Conservation (phyloP, 805 yeast genomes). For the Wickerhamiella allomyrinae region DNA sequence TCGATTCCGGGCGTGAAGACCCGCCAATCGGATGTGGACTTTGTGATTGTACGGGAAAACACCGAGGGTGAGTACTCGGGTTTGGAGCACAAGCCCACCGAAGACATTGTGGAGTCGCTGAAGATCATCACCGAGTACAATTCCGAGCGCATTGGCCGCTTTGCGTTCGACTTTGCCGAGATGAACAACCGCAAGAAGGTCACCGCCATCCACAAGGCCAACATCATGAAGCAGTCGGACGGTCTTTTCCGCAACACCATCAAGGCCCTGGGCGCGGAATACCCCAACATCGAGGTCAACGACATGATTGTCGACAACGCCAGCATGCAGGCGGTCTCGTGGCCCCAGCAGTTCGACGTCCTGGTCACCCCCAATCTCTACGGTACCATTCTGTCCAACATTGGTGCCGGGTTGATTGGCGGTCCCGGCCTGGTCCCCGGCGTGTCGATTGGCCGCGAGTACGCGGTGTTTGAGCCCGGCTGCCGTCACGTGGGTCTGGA, state of each 20-base stretch:
- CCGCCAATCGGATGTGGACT: conserved; percentile 75
- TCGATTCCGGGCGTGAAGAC: conserved; percentile 89
- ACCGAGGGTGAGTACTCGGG: conserved; percentile 99
- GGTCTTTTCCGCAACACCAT: conserved; percentile 94
- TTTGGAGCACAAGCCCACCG: conserved; percentile 91
- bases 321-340: conserved; percentile 97
- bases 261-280: conserved; percentile 69
- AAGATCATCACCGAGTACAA: conserved; percentile 89
- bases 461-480: conserved; percentile 98
- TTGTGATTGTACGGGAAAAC: conserved; percentile 94
- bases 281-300: conserved; percentile 67
- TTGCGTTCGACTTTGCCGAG: conserved; percentile 90
- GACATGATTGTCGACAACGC: conserved; percentile 98
- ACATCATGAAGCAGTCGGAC: conserved; percentile 97
- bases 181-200: conserved; percentile 85
- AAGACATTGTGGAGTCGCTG: conserved; percentile 94
- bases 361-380: conserved; percentile 95
- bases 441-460: conserved; percentile 94
- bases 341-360: conserved; percentile 96
- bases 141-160: conserved; percentile 94
- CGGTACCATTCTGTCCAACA: conserved; percentile 94
- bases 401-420: conserved; percentile 94
- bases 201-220: conserved; percentile 97
- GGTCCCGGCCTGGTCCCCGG: conserved; percentile 99
- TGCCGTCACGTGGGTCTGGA: conserved; percentile 98